Conservation (phyloP, 768 basidiomycete species). For the Pleurotus salmoneostramineus region DNA sequence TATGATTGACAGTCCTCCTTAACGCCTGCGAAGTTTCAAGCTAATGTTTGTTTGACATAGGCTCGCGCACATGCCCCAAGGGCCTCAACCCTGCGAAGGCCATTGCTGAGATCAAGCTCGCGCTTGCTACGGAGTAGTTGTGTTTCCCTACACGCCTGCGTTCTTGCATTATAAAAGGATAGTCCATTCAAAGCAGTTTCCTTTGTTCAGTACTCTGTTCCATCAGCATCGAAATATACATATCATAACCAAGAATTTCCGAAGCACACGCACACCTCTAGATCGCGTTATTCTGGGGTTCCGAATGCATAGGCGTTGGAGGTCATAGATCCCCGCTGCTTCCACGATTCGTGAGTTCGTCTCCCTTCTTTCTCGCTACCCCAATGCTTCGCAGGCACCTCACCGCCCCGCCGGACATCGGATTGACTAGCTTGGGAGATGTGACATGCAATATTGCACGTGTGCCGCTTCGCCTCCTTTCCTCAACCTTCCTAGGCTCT, state of each 20-base stretch:
- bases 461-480: too few species aligned
- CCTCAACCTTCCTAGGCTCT: too few species aligned
- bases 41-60: conserved; percentile 25
- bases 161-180: neutral
- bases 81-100: conserved; percentile 91
- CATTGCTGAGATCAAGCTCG: conserved; percentile 91
- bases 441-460: too few species aligned
- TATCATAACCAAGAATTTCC: neutral
- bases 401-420: too few species aligned
- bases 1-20: conserved; percentile 27
- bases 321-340: too few species aligned
- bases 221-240: neutral
- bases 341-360: too few species aligned
- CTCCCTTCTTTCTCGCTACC: too few species aligned
- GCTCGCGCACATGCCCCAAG: conserved; percentile 95
- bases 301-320: too few species aligned
- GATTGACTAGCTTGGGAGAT: too few species aligned
- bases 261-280: neutral
- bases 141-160: neutral
- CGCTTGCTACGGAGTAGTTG: conserved; percentile 69
- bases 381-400: too few species aligned
- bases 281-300: neutral
- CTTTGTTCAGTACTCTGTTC: neutral
- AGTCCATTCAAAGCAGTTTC: neutral
- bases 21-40: neutral